Base-by-base conservation (phyloP, 768 basidiomycete genomes). In the Rhodotorula diobovata region DNA sequence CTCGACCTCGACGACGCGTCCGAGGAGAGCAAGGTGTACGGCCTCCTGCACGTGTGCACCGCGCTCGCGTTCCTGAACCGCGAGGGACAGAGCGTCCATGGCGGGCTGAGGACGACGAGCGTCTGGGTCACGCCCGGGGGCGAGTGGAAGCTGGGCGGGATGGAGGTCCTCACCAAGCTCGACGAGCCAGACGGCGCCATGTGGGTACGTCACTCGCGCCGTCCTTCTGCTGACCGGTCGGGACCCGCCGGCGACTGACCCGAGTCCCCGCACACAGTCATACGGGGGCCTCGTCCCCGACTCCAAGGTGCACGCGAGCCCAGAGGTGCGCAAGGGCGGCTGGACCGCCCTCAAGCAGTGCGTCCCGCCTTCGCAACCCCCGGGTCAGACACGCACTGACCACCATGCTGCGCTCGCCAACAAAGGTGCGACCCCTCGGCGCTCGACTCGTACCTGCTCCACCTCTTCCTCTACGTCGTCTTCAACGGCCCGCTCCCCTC, bases 91-190 rank as follows among this genome's bases (percentile, higher is more conserved):
- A 91, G 90, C 5, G 90, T 90, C 1, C 93, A 96, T 76, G 93
- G 92, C 32, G 90, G 88, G 74, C 78, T 94, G 66, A 83, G 86
- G 68, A 79, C 85, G n/a, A 84, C 85, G 67, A 87, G 90, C 2
- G 86, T 97, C 68, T 97, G 96, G 78, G 86, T 96, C 62, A 92
- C 95, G 1, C 88, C 89, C 0, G 90, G 92, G 1, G 91, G 95
- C 11, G 96, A 99, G 82, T 98, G 95, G 96, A 91, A 91, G 78
- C 82, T 99, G 15, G 94, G 91, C 30, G 95, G 95, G 1, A 93
- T 98, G 77, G 96, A 99, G 77, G 81, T 95, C 72, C 93, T 91
- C 76, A 90, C 85, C 74, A 85, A 88, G 16, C 90, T 87, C 76
- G 94, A 97, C 63, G 87, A 90, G 23, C 15, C 80, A 83, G 56